Base-by-base conservation (phyloP, 2,329 filamentous ascomycete species). In the Akanthomyces dipterigenus region DNA sequence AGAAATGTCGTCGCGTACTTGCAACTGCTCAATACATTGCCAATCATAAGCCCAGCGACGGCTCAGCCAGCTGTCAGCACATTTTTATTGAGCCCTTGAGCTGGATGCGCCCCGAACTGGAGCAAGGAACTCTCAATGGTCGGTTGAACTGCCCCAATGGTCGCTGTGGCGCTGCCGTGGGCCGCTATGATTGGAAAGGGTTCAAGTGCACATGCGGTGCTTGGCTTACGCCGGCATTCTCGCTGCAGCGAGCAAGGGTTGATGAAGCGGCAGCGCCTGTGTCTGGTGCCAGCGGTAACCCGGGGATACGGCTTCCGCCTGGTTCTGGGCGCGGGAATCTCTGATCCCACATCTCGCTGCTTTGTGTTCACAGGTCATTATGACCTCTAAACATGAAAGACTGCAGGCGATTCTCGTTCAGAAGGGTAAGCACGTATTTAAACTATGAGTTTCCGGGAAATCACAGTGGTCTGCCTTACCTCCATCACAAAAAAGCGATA, bases 141-240 rank as follows among this genome's bases (percentile, higher is more conserved):
- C 86, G 93, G 11, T 80, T 99, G 36, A 84, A 87, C 62, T 99
- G 95, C 70, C 93, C 95, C 11, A 89, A 88, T 67, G 63, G 72
- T 9, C 89, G 88, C 69, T 99, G 95, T 73, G 85, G 84, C 51
- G 86, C 90, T 45, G 91, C 91, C 57, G 85, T 98, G 53, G 95
- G 95, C 43, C 90, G 95, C 68, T 99, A 97, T 71, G 90, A 93
- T 57, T 99, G 95, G 95, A 91, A 96, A 72, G 95, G 95, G 16
- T 88, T 97, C 81, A 87, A 87, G 72, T 99, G 95, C 77, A 95
- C 87, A 70, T 99, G 95, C 73, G 87, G 88, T 42, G 86, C 88
- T 64, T 98, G 95, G 93, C 82, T 97, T 24, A 90, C 92, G 55
- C 93, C 95, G 9, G 93, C 89, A 1, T 95, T 99, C 72, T 93